A percentile compares a stretch with the other conserved stretches of the same genome.
These are phyloP conservation scores for Dictyostelium brefeldianum DNA, from an alignment of 78 protist species.

Conservation along the genomic window DNA sequence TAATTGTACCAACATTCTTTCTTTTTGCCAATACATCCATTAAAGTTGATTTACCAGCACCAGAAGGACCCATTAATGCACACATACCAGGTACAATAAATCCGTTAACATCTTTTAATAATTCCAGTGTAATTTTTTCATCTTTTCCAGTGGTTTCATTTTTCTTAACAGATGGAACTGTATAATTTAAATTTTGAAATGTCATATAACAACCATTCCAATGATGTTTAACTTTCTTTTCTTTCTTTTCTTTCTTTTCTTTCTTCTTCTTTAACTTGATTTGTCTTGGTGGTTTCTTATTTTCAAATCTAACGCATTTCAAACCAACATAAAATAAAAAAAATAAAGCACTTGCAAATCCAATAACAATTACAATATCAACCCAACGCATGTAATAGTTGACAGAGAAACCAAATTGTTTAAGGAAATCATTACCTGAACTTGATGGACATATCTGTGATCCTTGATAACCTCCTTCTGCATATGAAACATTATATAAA, in stretches of 20 bases:
- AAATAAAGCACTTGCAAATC: neutral
- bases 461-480: constrained; percentile 5
- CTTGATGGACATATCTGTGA: constrained; percentile 15
- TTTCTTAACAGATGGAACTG: neutral
- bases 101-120: constrained; percentile 74
- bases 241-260: constrained; percentile 42
- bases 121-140: constrained; percentile 28
- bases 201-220: constrained; percentile 79
- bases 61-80: constrained; percentile 69
- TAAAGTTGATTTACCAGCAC: constrained; percentile 64
- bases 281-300: constrained; percentile 50
- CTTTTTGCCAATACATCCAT: constrained; percentile 39
- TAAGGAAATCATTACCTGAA: constrained; percentile 8
- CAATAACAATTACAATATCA: constrained; percentile 55
- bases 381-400: constrained; percentile 72
- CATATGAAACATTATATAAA: neutral
- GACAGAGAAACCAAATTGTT: constrained; percentile 35
- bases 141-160: constrained; percentile 32
- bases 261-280: constrained; percentile 25
- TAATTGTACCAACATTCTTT: constrained; percentile 55
- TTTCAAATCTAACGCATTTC: constrained; percentile 32
- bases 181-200: constrained; percentile 37
- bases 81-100: constrained; percentile 64
- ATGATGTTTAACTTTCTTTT: neutral
- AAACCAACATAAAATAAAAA: constrained; percentile 36